phyloP scores from a whole-genome alignment of 2,329 filamentous ascomycete species.

The Macrophomina pseudophaseolina region DNA sequence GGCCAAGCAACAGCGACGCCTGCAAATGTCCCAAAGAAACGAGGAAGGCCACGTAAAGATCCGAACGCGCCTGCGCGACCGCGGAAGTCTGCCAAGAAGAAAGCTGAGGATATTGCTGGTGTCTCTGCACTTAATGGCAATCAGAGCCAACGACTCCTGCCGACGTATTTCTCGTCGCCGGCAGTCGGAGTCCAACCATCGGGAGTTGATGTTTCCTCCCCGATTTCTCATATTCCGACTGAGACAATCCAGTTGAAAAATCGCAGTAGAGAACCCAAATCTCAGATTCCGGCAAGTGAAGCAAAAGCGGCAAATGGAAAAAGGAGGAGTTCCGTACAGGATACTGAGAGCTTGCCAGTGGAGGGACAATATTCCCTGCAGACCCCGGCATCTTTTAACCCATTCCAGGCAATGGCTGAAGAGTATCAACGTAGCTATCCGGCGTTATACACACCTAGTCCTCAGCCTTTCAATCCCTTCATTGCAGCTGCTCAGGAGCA shows the following conservation, averaged over 20 bases:
- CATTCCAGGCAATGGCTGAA: constrained; percentile 8
- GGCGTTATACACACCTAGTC: not conserved
- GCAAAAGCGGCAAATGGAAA: too few species aligned
- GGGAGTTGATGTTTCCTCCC: not conserved
- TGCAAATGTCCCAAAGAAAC: constrained; percentile 22
- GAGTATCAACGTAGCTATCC: constrained; percentile 12
- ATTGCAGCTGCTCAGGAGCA: constrained; percentile 13
- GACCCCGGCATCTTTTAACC: not conserved
- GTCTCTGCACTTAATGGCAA: not conserved
- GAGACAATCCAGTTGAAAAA: not conserved
- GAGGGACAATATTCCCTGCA: not conserved
- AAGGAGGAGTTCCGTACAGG: not conserved
- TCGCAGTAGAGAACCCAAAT: not conserved
- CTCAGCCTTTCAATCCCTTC: constrained; percentile 13
- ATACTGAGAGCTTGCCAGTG: not conserved
- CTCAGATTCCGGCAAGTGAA: not conserved
- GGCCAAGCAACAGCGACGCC: not conserved
- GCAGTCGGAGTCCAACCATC: not conserved
- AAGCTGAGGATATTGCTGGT: not conserved
- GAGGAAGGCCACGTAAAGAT: constrained; percentile 27
- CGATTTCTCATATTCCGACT: not conserved
- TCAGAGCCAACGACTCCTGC: not conserved
- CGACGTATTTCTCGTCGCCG: not conserved
- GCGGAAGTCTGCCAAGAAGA: constrained; percentile 16
- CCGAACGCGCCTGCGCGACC: constrained; percentile 17